phyloP scores from a whole-genome alignment of 2,329 filamentous ascomycete species.

The Sclerotinia glacialis region DNA sequence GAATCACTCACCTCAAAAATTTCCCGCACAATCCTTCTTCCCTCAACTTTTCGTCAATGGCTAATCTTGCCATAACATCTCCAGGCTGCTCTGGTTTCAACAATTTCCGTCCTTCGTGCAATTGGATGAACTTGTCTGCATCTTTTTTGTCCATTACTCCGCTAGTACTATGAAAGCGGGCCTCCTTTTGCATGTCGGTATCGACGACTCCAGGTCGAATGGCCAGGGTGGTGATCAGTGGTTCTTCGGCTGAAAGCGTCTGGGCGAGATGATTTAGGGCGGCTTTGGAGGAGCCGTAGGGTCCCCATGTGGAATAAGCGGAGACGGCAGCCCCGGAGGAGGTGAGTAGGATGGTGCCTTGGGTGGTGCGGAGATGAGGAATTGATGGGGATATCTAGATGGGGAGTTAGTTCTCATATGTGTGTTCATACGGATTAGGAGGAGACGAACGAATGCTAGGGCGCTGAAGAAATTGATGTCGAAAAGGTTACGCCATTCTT shows the following conservation, averaged over 20 bases:
- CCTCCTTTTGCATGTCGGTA: slow-evolving; percentile 83
- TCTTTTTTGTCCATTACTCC: slow-evolving; percentile 57
- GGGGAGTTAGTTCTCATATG: slow-evolving; percentile 15
- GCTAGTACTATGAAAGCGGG: slow-evolving; percentile 62
- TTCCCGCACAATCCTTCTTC: slow-evolving; percentile 69
- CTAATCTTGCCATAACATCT: slow-evolving; percentile 78
- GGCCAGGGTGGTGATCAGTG: slow-evolving; percentile 67
- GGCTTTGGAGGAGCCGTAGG: slow-evolving; percentile 81
- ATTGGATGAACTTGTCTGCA: slow-evolving; percentile 61
- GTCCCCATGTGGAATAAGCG: slow-evolving; percentile 70
- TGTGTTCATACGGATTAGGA: slow-evolving; percentile 7
- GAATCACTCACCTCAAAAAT: slow-evolving; percentile 61
- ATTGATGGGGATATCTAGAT: slow-evolving; percentile 61
- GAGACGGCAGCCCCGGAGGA: slow-evolving; percentile 73
- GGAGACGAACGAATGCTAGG: slow-evolving; percentile 64
- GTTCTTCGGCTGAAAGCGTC: slow-evolving; percentile 74
- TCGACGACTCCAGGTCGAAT: slow-evolving; percentile 80
- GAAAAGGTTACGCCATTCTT: slow-evolving; percentile 73
- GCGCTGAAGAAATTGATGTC: slow-evolving; percentile 86
- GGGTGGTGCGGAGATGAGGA: slow-evolving; percentile 61
- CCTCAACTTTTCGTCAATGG: slow-evolving; percentile 60
- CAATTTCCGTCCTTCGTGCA: slow-evolving; percentile 68
- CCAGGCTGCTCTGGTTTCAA: slow-evolving; percentile 82
- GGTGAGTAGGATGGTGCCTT: slow-evolving; percentile 72
- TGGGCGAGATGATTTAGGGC: slow-evolving; percentile 75